Evolutionary conservation across 768 basidiomycete species (phyloP), one percentile per base, ranked within the genome.

Genomic region (Termitomyces sp.): DNA sequence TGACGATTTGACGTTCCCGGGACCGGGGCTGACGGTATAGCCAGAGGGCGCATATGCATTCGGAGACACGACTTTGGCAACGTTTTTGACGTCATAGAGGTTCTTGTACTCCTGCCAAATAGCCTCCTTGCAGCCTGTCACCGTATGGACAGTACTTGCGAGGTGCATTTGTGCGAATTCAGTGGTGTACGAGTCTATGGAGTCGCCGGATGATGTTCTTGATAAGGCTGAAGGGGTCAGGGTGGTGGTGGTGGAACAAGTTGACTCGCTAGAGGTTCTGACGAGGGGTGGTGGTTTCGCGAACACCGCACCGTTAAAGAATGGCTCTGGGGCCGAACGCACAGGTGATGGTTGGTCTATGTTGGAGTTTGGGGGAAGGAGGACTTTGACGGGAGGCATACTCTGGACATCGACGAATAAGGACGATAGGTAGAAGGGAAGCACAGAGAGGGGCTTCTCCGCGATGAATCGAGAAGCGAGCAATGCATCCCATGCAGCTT

Each of bases 401-500:
- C 77, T 71, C 61, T 77, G 77, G 45, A 86, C 76, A 46, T 83
- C 79, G 9, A 66, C 65, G 61, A 89, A 90, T 8, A 63, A 59
- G 52, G 77, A 79, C 17, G 80, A 80, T 37, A 90, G 73, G 62
- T 89, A 86, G 60, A 89, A 86, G 0, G 86, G 86, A 49, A 90
- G 75, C 50, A 89, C 76, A 17, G 83, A 78, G 58, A 83, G 71
- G 7, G 84, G 66, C 19, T 79, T 79, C 8, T 79, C 67, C 29
- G 7, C 3, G 7, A 29, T 29, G 29, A 29, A 87, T 17, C 82
- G 75, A 23, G 69, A 74, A 43, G 77, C 67, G 29, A 90, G 77
- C 86, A 90, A 87, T 40, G 78, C 77, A 53, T 84, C 82, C 86
- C 88, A 90, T 5, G 86, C 82, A 4, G 74, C 71, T 66, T 81